Evolutionary conservation across 768 basidiomycete genomes (phyloP).

Genomic region (Jaapia argillacea): DNA sequence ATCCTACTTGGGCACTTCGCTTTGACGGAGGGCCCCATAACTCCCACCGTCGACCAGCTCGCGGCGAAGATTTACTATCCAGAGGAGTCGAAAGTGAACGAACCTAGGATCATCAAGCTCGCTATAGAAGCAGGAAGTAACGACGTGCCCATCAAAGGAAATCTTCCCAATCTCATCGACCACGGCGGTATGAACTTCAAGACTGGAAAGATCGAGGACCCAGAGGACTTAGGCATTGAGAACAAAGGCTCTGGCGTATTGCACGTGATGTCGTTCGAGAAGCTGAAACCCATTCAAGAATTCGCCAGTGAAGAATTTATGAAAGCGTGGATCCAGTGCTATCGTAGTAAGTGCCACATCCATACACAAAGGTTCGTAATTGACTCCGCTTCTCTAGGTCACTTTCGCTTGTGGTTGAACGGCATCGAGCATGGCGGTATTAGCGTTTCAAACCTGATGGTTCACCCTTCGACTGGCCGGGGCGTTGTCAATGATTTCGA

Average conservation of each 20-base stretch:
- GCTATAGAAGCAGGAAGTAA: neutral
- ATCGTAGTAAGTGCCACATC: too few relatives aligned
- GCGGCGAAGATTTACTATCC: neutral
- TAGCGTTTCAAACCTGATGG: conserved; percentile 22
- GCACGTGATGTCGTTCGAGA: conserved; percentile 1
- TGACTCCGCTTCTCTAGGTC: too few relatives aligned
- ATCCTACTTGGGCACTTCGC: neutral
- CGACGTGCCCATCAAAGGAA: conserved; percentile 4
- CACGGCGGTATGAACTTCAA: neutral
- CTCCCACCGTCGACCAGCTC: neutral
- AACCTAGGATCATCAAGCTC: neutral
- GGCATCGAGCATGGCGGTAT: conserved; percentile 21
- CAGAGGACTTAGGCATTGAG: neutral
- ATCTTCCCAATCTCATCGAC: conserved; percentile 8
- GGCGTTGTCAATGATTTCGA: conserved; percentile 23
- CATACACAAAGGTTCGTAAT: too few relatives aligned
- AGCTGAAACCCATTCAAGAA: conserved; percentile 1
- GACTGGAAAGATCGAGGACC: too few relatives aligned
- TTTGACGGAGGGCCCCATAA: neutral
- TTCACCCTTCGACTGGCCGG: conserved; percentile 6
- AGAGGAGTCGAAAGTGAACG: neutral
- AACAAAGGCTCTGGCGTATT: neutral
- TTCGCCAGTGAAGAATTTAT: conserved; percentile 17
- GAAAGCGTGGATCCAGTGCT: too few relatives aligned
- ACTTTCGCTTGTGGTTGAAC: too few relatives aligned